Base-by-base conservation (phyloP, 2,329 filamentous ascomycete species). In the Didymosphaeria variabile region DNA sequence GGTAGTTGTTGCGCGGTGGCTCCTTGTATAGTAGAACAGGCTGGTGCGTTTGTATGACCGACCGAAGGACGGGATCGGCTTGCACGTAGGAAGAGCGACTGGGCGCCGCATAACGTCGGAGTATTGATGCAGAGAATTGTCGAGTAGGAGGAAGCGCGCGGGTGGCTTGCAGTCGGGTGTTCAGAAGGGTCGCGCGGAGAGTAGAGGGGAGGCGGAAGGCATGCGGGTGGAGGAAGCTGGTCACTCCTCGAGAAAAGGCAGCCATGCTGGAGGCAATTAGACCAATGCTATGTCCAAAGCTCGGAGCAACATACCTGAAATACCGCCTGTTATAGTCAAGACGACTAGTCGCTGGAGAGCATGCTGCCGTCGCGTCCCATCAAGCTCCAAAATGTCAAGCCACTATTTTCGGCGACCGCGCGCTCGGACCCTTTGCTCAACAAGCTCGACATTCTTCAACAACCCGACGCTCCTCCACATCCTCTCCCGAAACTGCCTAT, bases 21-120 rank as follows among this genome's bases (percentile, higher is more conserved):
- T 71, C 74, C 52, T 72, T 63, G 66, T 77, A 78, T n/a, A 78
- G 60, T 1, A 76, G 61, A 15, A 77, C 69, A 4, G 76, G 74
- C 53, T 71, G 65, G n/a, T 68, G 63, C 32, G 71, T 73, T 54
- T 72, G 64, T 6, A 67, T 59, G 8, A 77, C 72, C 46, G 70
- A 67, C 32, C 74, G 75, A 21, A 78, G 64, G n/a, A 77, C 72
- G 2, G 75, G 73, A 57, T 78, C 75, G 53, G 61, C 64, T 57
- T 57, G 67, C n/a, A 69, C 49, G 56, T 71, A 70, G 7, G 55
- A 60, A 50, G 29, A 26, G 50, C 51, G 51, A n/a, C n/a, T 8
- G 17, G 60, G 31, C 19, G 36, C 46, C 1, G 55, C 64, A 50
- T 73, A 72, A 61, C 71, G 65, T 19, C 67, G 72, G 9, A 69